phyloP scores from a whole-genome alignment of 768 basidiomycete genomes.

The Russula foetens region DNA sequence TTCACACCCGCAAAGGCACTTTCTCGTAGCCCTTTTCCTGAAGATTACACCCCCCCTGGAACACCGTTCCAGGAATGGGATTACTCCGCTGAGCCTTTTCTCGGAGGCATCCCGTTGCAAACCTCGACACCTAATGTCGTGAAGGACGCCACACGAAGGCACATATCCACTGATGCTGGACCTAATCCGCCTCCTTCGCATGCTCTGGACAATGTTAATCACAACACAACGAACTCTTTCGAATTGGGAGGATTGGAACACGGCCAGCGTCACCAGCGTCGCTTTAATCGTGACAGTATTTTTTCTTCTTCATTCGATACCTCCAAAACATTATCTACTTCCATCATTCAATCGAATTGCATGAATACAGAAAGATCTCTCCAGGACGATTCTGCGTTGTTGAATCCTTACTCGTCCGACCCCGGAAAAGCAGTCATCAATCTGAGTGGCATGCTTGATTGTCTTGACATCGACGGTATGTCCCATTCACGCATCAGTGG shows the following conservation, averaged over 20 bases:
- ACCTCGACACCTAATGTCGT: slow-evolving; percentile 17
- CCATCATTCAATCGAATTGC: background rate
- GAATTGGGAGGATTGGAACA: background rate
- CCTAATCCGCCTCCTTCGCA: slow-evolving; percentile 3
- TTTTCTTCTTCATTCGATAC: slow-evolving; percentile 16
- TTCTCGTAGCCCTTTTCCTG: slow-evolving; percentile 19
- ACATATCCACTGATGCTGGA: background rate
- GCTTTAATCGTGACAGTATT: slow-evolving; percentile 11
- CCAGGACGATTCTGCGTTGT: background rate
- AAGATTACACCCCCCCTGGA: slow-evolving; percentile 16
- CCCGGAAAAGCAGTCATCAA: slow-evolving; percentile 5
- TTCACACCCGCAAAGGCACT: slow-evolving; percentile 26
- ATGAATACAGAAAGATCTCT: background rate
- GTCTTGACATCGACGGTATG: slow-evolving; percentile 18
- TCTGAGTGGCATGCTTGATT: slow-evolving; percentile 16
- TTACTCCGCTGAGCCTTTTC: slow-evolving; percentile 5
- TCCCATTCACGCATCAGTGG: background rate
- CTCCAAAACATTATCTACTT: background rate
- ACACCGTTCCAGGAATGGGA: slow-evolving; percentile 17
- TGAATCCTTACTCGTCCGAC: background rate
- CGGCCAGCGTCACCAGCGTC: background rate
- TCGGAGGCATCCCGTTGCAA: slow-evolving; percentile 11
- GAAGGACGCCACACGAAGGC: background rate
- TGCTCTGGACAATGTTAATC: background rate
- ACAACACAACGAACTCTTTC: background rate